Conservation (phyloP, 2,329 filamentous ascomycete genomes). For the Alternaria metachromatica region DNA sequence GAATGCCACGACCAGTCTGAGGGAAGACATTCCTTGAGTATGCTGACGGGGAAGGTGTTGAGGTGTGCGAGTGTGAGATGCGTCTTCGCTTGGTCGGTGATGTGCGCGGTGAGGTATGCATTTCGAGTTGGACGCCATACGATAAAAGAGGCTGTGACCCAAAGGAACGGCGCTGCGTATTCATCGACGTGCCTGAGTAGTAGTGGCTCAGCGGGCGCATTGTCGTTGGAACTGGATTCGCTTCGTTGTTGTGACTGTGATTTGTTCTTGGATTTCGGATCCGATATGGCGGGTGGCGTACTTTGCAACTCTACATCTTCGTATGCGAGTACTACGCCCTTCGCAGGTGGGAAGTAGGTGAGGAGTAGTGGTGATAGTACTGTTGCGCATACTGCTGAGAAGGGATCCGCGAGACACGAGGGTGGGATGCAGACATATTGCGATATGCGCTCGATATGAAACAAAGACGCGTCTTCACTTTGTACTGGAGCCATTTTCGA, state of each 20-base stretch:
- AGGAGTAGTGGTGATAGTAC: constrained; percentile 78
- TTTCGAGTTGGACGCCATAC: constrained; percentile 79
- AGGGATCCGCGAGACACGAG: constrained; percentile 70
- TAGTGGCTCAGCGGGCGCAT: constrained; percentile 14
- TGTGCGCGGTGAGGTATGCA: constrained; percentile 76
- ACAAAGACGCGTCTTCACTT: constrained; percentile 53
- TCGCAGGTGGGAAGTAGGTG: constrained; percentile 75
- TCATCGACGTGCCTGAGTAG: constrained; percentile 59
- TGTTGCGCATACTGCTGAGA: constrained; percentile 75
- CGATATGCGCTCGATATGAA: constrained; percentile 79
- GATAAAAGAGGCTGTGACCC: constrained; percentile 86
- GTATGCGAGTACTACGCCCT: constrained; percentile 78
- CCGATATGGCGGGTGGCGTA: constrained; percentile 48
- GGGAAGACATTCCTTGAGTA: constrained; percentile 79
- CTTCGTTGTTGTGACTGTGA: constrained; percentile 14
- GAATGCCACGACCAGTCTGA: constrained; percentile 75
- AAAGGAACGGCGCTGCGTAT: constrained; percentile 84
- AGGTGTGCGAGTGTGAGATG: constrained; percentile 89
- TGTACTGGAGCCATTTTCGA: constrained; percentile 37
- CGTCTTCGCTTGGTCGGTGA: constrained; percentile 87
- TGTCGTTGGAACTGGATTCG: constrained; percentile 3
- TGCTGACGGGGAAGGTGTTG: constrained; percentile 89
- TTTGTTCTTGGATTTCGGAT: constrained; percentile 4
- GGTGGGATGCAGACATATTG: constrained; percentile 80
- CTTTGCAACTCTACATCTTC: constrained; percentile 71